These are phyloP conservation scores for Verticillium albo-atrum DNA, from an alignment of 2,329 filamentous ascomycete genomes.

Conservation along the genomic window DNA sequence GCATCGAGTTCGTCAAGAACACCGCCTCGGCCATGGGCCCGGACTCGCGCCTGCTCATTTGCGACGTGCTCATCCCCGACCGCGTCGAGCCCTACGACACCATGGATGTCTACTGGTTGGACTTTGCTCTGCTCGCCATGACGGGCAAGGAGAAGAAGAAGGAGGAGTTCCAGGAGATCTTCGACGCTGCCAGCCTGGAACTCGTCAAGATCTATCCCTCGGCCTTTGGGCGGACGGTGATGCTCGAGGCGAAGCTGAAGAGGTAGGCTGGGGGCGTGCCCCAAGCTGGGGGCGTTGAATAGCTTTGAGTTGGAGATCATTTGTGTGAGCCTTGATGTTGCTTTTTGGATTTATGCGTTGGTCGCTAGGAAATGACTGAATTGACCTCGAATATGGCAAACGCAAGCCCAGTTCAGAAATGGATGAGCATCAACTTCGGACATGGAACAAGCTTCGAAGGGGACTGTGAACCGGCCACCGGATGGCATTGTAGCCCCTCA, in stretches of 20 bases:
- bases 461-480: too few species aligned
- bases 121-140: constrained; percentile 28
- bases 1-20: constrained; percentile 20
- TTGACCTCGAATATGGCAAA: too few species aligned
- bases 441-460: too few species aligned
- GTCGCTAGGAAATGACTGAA: too few species aligned
- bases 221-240: neutral
- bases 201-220: constrained; percentile 12
- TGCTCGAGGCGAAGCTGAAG: neutral
- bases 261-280: neutral
- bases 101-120: constrained; percentile 19
- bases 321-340: too few species aligned
- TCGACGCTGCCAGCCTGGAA: constrained; percentile 23
- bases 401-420: too few species aligned
- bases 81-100: constrained; percentile 24
- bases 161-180: constrained; percentile 20
- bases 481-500: too few species aligned
- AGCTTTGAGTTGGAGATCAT: too few species aligned
- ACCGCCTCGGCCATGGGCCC: constrained; percentile 21
- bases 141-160: constrained; percentile 27
- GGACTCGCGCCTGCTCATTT: constrained; percentile 23
- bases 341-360: too few species aligned
- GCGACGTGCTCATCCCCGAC: constrained; percentile 24
- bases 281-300: too few species aligned
- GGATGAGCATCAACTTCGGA: too few species aligned